Evolutionary conservation across 805 yeast species (phyloP).

Genomic region (Zygosaccharomyces pseudorouxii): DNA sequence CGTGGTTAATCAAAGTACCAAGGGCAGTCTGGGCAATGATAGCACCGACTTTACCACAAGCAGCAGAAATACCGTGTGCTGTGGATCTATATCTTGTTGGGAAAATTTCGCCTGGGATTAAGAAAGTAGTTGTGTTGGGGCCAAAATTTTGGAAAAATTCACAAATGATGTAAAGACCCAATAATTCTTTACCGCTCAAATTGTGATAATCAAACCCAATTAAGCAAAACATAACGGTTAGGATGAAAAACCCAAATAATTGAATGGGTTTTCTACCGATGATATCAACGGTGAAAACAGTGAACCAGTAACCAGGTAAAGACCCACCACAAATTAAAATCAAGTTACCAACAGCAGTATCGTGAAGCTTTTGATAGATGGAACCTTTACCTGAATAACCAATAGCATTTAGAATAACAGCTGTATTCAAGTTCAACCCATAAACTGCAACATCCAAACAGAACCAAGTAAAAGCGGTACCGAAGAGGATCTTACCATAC

Average conservation of each 20-base stretch:
- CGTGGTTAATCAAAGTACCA: constrained; percentile 78
- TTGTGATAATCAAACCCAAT: constrained; percentile 83
- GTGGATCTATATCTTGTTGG: constrained; percentile 95
- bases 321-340: constrained; percentile 93
- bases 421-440: constrained; percentile 81
- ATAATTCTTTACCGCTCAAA: constrained; percentile 57
- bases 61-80: constrained; percentile 94
- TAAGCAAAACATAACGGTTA: constrained; percentile 68
- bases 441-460: constrained; percentile 85
- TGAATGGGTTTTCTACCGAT: constrained; percentile 86
- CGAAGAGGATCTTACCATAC: constrained; percentile 74
- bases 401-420: constrained; percentile 72
- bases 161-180: constrained; percentile 72
- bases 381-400: constrained; percentile 74
- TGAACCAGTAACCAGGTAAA: constrained; percentile 88
- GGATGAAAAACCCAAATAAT: constrained; percentile 64
- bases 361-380: constrained; percentile 65
- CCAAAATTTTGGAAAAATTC: constrained; percentile 92
- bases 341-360: constrained; percentile 86
- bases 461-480: constrained; percentile 93
- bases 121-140: constrained; percentile 88
- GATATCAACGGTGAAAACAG: constrained; percentile 74
- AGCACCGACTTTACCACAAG: constrained; percentile 88
- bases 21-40: constrained; percentile 84
- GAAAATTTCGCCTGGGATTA: constrained; percentile 86